Base-by-base conservation (phyloP, 768 basidiomycete genomes). In the Sistotremastrum suecicum region DNA sequence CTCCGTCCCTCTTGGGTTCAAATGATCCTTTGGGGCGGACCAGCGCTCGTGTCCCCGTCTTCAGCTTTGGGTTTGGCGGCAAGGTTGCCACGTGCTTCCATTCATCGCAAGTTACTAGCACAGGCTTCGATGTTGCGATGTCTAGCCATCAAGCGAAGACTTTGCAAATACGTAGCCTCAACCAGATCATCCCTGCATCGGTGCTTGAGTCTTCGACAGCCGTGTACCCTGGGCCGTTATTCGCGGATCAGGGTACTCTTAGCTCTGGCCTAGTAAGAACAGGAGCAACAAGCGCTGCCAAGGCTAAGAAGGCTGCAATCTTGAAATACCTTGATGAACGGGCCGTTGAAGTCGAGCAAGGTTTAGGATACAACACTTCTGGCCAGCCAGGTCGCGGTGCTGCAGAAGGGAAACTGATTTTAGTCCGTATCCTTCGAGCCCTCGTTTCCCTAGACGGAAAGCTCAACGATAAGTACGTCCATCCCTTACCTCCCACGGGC, bases 11-110 rank as follows among this genome's bases (percentile, higher is more conserved):
- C 12, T 57, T 88, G 39, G 87, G 85, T 30, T 73, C 80, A 5
- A 87, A 90, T 53, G 87, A 90, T 58, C 84, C 85, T 4, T 63
- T 90, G 2, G 78, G 80, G 31, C 75, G 87, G 39, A 78, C 81
- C 4, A 68, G 78, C 3, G 75, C 74, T 45, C 75, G 77, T 35
- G 75, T 80, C 6, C 92, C 92, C 0, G 68, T 95, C 31, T 67
- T 92, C 45, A 83, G 78, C 50, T 95, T 97, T 54, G 94, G 94
- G 0, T 91, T 92, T 54, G 90, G 90, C n/a, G 92, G 92, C 7
- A 83, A 83, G 56, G 55, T 97, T 47, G 72, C 92, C 6, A 81
- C 87, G 5, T 92, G 86, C 60, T 95, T 94, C 67, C 89, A 87
- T 53, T 74, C 75, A 32, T 70, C 75, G 43, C 65, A 73, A 8